Base-by-base conservation (phyloP, 2,329 filamentous ascomycete species). In the Colletotrichum sp. region DNA sequence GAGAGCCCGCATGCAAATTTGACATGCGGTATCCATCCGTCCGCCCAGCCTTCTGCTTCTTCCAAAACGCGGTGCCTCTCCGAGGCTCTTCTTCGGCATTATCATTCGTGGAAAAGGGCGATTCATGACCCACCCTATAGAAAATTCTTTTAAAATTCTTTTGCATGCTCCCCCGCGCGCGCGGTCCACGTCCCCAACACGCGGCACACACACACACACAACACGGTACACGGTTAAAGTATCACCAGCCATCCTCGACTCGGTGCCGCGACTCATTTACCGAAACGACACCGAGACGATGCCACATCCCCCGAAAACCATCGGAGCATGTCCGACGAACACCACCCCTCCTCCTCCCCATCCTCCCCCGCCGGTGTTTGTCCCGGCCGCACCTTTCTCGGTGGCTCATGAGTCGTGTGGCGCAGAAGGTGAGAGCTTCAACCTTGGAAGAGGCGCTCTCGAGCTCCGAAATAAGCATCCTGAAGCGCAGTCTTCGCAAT, bases 401-500 rank as follows among this genome's bases (percentile, higher is more conserved):
- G 55, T 70, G 36, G 57, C 57, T 63, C 68, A 55, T 34, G 57
- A 91, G 57, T 70, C 57, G 68, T 70, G 68, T 52, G 44, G 65
- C 65, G 44, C 65, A 68, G 25, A 44, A 13, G 16, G 12, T 30
- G 16, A 62, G 22, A 22, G 19, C 55, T 27, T 34, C 25, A 32
- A 25, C 49, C 70, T 66, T 75, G 72, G 67, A 61, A 66, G 67
- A 75, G 68, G 61, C 32, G 72, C n/a, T 12, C 22, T 67, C 25
- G 9, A 57, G 30, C 39, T 61, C 72, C 27, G 22, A 62, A 71
- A 66, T 5, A 25, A 61, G 72, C 62, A 72, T 44, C 19, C 55
- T 72, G 69, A 72, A 75, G 72, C 72, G 69, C 72, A 36, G 6
- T 49, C 44, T 22, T 22, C 39, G 44, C 44, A 52, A 52, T 52